These are phyloP conservation scores for Penicillium atrosanguineum DNA, from an alignment of 495 filamentous ascomycete species.

Conservation along the genomic window DNA sequence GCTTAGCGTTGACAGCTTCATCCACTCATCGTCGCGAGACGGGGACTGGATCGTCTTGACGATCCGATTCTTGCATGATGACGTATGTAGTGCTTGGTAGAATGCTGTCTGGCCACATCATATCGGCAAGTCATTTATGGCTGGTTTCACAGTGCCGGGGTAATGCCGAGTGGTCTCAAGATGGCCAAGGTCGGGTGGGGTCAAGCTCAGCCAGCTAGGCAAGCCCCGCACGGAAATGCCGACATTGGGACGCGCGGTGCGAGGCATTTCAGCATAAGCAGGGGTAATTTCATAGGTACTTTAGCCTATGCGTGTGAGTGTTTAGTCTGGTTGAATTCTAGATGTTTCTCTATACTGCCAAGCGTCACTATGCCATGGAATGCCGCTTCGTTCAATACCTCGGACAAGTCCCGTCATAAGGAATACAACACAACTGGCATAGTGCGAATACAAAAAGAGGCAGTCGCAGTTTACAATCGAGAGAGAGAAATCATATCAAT, in stretches of 20 bases:
- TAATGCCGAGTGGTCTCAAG: too few species aligned
- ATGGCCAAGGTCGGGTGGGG: too few species aligned
- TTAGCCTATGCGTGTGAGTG: not conserved
- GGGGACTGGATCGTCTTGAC: not conserved
- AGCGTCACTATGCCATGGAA: not conserved
- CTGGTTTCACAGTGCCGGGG: too few species aligned
- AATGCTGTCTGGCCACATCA: too few species aligned
- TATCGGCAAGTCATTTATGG: too few species aligned
- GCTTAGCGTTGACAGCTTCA: constrained; percentile 9
- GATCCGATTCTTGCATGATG: too few species aligned
- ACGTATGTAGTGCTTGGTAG: too few species aligned
- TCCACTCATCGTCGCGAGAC: not conserved
- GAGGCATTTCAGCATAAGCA: not conserved
- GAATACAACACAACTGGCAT: not conserved
- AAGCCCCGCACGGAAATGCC: too few species aligned
- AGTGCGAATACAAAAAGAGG: not conserved
- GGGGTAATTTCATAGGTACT: not conserved
- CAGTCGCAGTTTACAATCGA: not conserved
- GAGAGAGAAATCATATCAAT: not conserved
- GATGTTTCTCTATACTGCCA: not conserved
- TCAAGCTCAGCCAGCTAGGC: too few species aligned
- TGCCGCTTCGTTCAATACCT: not conserved
- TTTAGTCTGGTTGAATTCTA: not conserved
- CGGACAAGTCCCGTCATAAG: not conserved
- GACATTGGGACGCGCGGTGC: too few species aligned